These are phyloP conservation scores for Ophiostoma ips DNA, from an alignment of 2,329 filamentous ascomycete genomes.

Conservation along the genomic window DNA sequence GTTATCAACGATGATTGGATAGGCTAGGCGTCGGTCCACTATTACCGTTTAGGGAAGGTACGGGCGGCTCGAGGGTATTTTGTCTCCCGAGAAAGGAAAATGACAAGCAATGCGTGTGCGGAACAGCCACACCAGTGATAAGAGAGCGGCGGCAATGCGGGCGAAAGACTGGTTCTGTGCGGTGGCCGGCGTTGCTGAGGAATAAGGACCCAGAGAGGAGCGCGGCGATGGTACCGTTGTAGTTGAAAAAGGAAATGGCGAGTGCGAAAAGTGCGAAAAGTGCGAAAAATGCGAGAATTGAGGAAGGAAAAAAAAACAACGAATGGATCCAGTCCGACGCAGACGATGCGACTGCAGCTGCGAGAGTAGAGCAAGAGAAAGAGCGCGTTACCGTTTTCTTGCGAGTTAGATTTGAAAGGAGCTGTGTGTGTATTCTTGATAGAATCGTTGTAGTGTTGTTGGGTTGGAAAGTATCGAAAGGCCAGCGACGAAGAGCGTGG, in stretches of 20 bases:
- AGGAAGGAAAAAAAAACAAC: not conserved
- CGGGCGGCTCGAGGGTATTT: constrained; percentile 11
- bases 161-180: too few relatives aligned
- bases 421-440: not conserved
- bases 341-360: not conserved
- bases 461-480: too few relatives aligned
- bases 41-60: constrained; percentile 13
- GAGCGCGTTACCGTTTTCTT: too few relatives aligned
- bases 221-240: not conserved
- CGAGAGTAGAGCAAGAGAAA: not conserved
- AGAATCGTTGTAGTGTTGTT: too few relatives aligned
- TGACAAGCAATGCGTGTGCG: not conserved
- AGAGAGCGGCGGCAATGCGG: too few relatives aligned
- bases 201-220: not conserved
- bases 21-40: constrained; percentile 3
- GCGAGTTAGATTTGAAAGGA: too few relatives aligned
- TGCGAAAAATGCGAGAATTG: too few relatives aligned
- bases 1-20: constrained; percentile 3
- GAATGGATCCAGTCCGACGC: constrained; percentile 1
- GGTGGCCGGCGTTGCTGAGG: not conserved
- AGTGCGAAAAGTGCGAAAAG: not conserved
- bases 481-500: not conserved
- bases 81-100: constrained; percentile 1
- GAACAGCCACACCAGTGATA: too few relatives aligned
- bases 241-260: not conserved